Conservation (phyloP, 2,329 filamentous ascomycete species). For the Diplodia seriata region DNA sequence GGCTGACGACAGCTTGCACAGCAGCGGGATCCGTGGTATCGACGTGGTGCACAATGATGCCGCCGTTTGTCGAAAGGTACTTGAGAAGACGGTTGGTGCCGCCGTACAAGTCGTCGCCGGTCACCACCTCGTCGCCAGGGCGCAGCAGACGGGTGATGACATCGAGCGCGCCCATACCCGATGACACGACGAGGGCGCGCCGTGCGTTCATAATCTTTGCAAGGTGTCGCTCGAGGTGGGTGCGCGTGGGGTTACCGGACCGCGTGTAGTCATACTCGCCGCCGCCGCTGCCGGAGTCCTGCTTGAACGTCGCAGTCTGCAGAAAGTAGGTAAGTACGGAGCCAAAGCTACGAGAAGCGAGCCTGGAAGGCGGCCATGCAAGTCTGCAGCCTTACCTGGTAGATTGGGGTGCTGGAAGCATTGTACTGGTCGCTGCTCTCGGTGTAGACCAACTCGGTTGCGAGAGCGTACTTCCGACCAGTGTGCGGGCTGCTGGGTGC, state of each 20-base stretch:
- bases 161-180: slow-evolving; percentile 96
- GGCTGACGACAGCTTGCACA: slow-evolving; percentile 71
- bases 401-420: slow-evolving; percentile 93
- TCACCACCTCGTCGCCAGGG: slow-evolving; percentile 95
- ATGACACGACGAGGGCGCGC: slow-evolving; percentile 89
- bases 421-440: slow-evolving; percentile 98
- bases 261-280: slow-evolving; percentile 98
- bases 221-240: slow-evolving; percentile 92
- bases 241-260: slow-evolving; percentile 94
- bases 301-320: slow-evolving; percentile 94
- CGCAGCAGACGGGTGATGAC: slow-evolving; percentile 90
- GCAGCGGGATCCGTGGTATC: slow-evolving; percentile 83
- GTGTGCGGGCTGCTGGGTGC: slow-evolving; percentile 89
- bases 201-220: slow-evolving; percentile 99
- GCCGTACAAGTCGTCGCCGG: slow-evolving; percentile 95
- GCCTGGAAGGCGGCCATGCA: not conserved
- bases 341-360: not conserved
- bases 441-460: slow-evolving; percentile 95
- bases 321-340: not conserved
- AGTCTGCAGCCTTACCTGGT: slow-evolving; percentile 67
- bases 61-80: slow-evolving; percentile 86
- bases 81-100: slow-evolving; percentile 93
- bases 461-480: slow-evolving; percentile 88
- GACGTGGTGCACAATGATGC: slow-evolving; percentile 93
- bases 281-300: slow-evolving; percentile 80